Percentiles rank a stretch among this genome's conserved stretches.
Evolutionary conservation across 2,329 filamentous ascomycete genomes (phyloP).

Genomic region (Taxawa tesnikishii): DNA sequence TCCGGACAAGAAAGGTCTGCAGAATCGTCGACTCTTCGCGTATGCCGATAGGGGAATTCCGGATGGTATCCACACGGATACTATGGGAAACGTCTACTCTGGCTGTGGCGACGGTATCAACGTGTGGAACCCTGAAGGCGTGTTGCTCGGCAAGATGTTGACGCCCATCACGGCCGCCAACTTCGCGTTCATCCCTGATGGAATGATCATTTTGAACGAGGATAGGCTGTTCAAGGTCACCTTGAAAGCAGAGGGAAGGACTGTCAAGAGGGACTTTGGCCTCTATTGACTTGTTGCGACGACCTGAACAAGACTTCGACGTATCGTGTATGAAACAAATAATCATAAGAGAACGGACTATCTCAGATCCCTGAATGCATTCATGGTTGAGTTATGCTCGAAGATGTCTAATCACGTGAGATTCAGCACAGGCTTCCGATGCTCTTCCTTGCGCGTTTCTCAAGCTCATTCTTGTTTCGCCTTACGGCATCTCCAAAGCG

Average conservation of each 20-base stretch:
- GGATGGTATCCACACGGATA: slow-evolving; percentile 10
- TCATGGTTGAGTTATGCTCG: too few species aligned
- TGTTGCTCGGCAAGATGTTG: slow-evolving; percentile 15
- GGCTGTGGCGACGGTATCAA: slow-evolving; percentile 9
- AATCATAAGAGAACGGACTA: too few species aligned
- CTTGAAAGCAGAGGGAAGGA: slow-evolving; percentile 18
- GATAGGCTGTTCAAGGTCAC: slow-evolving; percentile 20
- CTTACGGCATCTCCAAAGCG: too few species aligned
- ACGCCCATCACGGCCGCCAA: too few species aligned
- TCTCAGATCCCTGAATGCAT: too few species aligned
- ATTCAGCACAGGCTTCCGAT: too few species aligned
- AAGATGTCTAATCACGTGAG: too few species aligned
- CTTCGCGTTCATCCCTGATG: slow-evolving; percentile 20
- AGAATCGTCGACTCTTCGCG: slow-evolving; percentile 9
- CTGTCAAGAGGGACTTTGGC: slow-evolving; percentile 19
- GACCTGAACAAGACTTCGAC: too few species aligned
- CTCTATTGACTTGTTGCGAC: too few species aligned
- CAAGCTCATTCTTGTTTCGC: too few species aligned
- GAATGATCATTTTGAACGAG: slow-evolving; percentile 20
- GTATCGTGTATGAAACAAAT: too few species aligned
- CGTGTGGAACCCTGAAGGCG: slow-evolving; percentile 8
- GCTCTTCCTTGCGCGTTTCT: too few species aligned
- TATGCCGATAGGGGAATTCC: slow-evolving; percentile 7
- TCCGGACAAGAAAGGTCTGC: slow-evolving; percentile 19
- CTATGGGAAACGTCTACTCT: slow-evolving; percentile 8